Evolutionary conservation across 139 green algal genomes (phyloP).

Genomic region (Yamagishiella unicocca): DNA sequence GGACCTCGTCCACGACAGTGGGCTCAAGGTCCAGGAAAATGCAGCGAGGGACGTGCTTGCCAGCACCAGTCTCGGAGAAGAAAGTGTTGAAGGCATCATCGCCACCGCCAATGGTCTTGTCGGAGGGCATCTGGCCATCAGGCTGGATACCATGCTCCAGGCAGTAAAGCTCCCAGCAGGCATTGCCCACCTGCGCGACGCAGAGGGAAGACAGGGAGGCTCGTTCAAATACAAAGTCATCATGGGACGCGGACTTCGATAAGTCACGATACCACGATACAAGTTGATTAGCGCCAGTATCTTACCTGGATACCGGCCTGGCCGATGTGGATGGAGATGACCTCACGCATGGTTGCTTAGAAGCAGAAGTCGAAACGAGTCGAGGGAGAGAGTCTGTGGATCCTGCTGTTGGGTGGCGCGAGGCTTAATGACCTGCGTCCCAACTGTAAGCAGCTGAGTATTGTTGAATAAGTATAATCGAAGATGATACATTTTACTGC

Average conservation of each 20-base stretch:
- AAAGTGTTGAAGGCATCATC: slow-evolving; percentile 98
- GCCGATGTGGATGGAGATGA: slow-evolving; percentile 98
- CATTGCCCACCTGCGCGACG: slow-evolving; percentile 87
- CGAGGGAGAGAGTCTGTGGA: no score
- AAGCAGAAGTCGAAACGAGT: neutral
- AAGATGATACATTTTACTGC: no score
- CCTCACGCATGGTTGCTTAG: slow-evolving; percentile 89
- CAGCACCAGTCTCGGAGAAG: slow-evolving; percentile 90
- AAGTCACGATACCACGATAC: neutral
- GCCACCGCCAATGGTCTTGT: slow-evolving; percentile 93
- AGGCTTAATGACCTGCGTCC: slow-evolving; percentile 45
- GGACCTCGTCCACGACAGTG: slow-evolving; percentile 97
- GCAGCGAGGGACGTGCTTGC: slow-evolving; percentile 93
- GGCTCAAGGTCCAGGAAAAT: slow-evolving; percentile 98
- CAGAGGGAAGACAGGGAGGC: neutral
- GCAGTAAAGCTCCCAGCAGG: slow-evolving; percentile 99
- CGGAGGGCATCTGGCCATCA: slow-evolving; percentile 96
- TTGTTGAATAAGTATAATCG: no score
- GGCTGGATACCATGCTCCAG: slow-evolving; percentile 96
- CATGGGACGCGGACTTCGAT: neutral
- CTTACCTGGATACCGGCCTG: slow-evolving; percentile 91
- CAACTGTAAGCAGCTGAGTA: no score
- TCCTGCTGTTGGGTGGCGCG: neutral
- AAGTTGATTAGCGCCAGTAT: neutral
- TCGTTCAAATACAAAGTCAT: no score